Percentiles rank a stretch among this genome's conserved stretches.
These are phyloP conservation scores for Russula brevipes DNA, from an alignment of 768 basidiomycete species.

Conservation along the genomic window DNA sequence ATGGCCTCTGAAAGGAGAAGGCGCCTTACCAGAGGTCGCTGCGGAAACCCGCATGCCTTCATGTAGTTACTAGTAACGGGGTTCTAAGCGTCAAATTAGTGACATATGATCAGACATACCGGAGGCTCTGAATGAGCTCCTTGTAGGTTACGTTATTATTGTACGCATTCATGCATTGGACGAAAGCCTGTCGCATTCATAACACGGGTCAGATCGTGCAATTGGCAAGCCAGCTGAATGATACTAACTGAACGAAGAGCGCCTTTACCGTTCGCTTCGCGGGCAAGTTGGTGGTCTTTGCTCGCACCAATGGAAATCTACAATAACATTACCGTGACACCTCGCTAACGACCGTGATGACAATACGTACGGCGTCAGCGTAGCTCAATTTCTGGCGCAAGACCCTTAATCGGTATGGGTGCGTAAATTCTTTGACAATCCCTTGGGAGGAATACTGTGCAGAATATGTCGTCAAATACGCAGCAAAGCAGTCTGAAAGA, in stretches of 20 bases:
- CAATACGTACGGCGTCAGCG: neutral
- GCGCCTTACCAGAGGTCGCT: conserved; percentile 2
- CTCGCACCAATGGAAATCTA: conserved; percentile 5
- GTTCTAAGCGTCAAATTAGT: neutral
- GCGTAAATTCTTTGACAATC: neutral
- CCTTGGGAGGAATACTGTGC: neutral
- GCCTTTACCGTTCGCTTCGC: neutral
- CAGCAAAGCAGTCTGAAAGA: neutral
- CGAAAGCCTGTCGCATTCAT: conserved; percentile 1
- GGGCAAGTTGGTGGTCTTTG: neutral
- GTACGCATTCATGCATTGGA: neutral
- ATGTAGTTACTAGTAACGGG: neutral
- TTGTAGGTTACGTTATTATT: neutral
- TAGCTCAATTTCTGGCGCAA: no score
- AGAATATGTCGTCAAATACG: neutral
- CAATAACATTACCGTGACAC: neutral
- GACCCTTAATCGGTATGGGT: neutral
- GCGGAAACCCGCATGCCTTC: neutral
- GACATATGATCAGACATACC: neutral
- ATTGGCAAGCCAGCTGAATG: neutral
- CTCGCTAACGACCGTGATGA: neutral
- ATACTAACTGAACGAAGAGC: neutral
- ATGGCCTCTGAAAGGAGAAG: neutral
- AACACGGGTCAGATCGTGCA: neutral
- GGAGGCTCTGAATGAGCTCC: neutral